Conservation (phyloP, 371 early-diverging fungal species). For the Saksenaea vasiformis region DNA sequence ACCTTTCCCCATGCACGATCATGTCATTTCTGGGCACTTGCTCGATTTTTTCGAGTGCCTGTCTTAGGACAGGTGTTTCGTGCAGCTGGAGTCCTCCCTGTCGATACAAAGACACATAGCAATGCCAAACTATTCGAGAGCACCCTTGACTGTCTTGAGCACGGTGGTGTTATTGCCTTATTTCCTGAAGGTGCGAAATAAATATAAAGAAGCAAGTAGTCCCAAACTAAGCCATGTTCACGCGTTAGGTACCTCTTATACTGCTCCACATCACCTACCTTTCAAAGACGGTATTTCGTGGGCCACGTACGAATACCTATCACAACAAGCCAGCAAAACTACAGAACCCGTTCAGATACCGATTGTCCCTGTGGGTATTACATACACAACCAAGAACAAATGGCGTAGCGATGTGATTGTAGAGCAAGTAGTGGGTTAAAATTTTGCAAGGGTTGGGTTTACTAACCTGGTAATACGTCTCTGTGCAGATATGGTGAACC, state of each 20-base stretch:
- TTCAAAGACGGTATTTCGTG: conserved; percentile 60
- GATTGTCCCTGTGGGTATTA: conserved; percentile 57
- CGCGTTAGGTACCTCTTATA: conserved; percentile 60
- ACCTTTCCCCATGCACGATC: conserved; percentile 56
- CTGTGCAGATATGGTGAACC: conserved; percentile 48
- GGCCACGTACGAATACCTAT: conserved; percentile 50
- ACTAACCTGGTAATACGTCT: not conserved
- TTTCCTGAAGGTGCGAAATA: conserved; percentile 57
- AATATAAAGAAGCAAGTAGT: conserved; percentile 21
- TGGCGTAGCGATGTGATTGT: conserved; percentile 59
- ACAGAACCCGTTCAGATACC: conserved; percentile 10
- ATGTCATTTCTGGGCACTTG: conserved; percentile 63
- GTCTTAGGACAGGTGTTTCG: conserved; percentile 36
- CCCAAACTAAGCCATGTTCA: conserved; percentile 54
- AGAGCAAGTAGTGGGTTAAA: conserved; percentile 34
- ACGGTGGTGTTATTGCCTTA: conserved; percentile 53
- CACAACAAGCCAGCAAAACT: conserved; percentile 21
- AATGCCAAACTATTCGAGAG: conserved; percentile 55
- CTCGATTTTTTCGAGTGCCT: conserved; percentile 55
- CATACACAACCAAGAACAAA: conserved; percentile 56
- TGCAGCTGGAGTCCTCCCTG: conserved; percentile 57
- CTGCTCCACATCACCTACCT: conserved; percentile 51
- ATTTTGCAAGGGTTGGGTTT: not conserved
- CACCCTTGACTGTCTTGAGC: conserved; percentile 49
- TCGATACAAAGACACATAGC: conserved; percentile 56